These are phyloP conservation scores for Ceratocystis cubensis DNA, from an alignment of 2,329 filamentous ascomycete species.

Conservation along the genomic window DNA sequence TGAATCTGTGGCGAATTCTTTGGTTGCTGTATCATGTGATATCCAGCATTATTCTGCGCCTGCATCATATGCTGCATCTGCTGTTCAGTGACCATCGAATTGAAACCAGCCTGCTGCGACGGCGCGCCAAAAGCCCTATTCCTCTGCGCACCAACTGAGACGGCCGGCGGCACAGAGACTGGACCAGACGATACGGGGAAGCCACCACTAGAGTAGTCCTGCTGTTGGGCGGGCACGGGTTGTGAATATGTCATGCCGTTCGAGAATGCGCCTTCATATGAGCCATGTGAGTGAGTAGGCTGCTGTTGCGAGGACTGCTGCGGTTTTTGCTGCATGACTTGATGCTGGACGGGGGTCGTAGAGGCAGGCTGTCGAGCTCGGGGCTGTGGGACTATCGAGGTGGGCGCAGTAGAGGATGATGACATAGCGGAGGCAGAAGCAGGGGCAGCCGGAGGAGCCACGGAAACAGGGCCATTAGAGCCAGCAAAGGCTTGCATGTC, in stretches of 20 bases:
- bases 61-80: constrained; percentile 23
- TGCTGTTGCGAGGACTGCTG: background rate
- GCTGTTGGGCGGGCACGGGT: background rate
- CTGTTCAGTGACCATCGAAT: constrained; percentile 23
- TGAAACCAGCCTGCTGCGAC: constrained; percentile 14
- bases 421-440: background rate
- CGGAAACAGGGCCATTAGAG: background rate
- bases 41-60: constrained; percentile 22
- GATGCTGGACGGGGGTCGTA: constrained; percentile 11
- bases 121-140: background rate
- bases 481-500: constrained; percentile 11
- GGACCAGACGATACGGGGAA: constrained; percentile 10
- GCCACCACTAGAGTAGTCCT: constrained; percentile 3
- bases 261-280: constrained; percentile 1
- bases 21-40: constrained; percentile 5
- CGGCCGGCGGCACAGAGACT: background rate
- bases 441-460: background rate
- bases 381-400: background rate
- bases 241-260: constrained; percentile 7
- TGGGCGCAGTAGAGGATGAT: background rate
- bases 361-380: background rate
- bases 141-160: background rate
- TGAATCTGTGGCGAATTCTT: background rate
- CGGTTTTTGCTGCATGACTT: constrained; percentile 10
- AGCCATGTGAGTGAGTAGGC: background rate